Percentiles rank a stretch among this genome's conserved stretches.
Evolutionary conservation across 2,329 filamentous ascomycete genomes (phyloP).

Genomic region (Trichoderma lentiforme): DNA sequence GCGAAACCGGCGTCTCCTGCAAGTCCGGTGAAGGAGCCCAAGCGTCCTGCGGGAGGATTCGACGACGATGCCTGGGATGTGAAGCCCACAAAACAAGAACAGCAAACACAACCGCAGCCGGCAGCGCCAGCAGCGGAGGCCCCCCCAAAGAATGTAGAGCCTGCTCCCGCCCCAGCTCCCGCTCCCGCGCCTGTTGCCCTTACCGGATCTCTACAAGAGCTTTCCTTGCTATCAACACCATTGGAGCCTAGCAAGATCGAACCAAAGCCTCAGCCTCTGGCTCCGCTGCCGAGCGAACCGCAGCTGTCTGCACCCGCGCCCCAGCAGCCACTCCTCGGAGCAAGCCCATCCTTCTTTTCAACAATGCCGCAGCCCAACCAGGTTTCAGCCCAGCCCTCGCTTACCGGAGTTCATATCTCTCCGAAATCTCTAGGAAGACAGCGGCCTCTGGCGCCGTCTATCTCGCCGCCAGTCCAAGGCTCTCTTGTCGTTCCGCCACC

Average conservation of each 20-base stretch:
- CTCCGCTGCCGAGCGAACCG: neutral
- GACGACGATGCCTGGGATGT: constrained; percentile 98
- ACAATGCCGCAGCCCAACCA: constrained; percentile 26
- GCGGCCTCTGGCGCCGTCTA: constrained; percentile 64
- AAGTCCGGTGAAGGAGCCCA: constrained; percentile 30
- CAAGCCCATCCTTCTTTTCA: constrained; percentile 57
- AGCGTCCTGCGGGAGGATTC: constrained; percentile 57
- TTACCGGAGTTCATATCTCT: constrained; percentile 19
- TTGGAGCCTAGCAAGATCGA: constrained; percentile 48
- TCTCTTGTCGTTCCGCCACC: constrained; percentile 71
- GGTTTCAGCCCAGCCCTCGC: neutral
- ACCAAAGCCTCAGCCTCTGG: constrained; percentile 23
- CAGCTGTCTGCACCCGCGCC: constrained; percentile 18
- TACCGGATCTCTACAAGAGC: constrained; percentile 59
- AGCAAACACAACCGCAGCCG: constrained; percentile 29
- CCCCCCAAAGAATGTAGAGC: neutral
- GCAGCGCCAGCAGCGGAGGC: constrained; percentile 21
- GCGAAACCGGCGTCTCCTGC: constrained; percentile 24
- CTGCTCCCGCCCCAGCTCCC: neutral
- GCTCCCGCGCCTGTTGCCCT: constrained; percentile 3
- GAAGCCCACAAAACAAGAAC: constrained; percentile 67
- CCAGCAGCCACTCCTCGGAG: constrained; percentile 49
- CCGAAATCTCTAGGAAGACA: constrained; percentile 48
- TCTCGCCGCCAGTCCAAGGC: constrained; percentile 50
- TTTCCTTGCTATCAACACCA: constrained; percentile 52